phyloP scores from a whole-genome alignment of 2,329 filamentous ascomycete genomes.

The Shiraia sp. region DNA sequence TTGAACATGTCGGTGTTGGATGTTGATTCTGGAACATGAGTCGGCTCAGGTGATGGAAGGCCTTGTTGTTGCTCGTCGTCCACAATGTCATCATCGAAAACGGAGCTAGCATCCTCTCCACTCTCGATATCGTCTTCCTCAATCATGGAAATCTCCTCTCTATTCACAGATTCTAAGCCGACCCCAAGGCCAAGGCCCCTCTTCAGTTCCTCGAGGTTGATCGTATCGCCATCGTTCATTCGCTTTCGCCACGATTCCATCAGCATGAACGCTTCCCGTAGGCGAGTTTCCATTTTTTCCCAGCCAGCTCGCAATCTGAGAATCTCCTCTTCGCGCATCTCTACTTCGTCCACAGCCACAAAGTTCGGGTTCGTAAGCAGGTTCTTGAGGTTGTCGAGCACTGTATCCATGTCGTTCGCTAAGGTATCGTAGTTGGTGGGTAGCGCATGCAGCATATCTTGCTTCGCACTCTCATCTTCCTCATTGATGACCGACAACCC shows the following conservation, averaged over 20 bases:
- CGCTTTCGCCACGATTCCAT: slow-evolving; percentile 91
- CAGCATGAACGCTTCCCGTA: slow-evolving; percentile 85
- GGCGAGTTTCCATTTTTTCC: slow-evolving; percentile 90
- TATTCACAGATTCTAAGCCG: slow-evolving; percentile 38
- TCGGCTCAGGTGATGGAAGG: slow-evolving; percentile 28
- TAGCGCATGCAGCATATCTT: slow-evolving; percentile 49
- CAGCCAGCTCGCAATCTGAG: slow-evolving; percentile 78
- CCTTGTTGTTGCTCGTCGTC: slow-evolving; percentile 23
- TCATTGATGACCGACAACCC: slow-evolving; percentile 32
- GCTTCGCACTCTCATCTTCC: slow-evolving; percentile 35
- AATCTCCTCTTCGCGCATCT: slow-evolving; percentile 91
- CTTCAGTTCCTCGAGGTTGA: slow-evolving; percentile 64
- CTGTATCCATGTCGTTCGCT: slow-evolving; percentile 71
- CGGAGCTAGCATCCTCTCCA: slow-evolving; percentile 32
- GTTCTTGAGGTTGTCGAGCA: slow-evolving; percentile 78
- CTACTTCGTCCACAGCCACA: slow-evolving; percentile 91
- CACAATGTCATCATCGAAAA: slow-evolving; percentile 35
- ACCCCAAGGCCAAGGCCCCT: slow-evolving; percentile 66
- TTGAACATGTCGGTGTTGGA: slow-evolving; percentile 37
- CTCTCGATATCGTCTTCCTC: slow-evolving; percentile 22
- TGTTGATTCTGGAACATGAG: slow-evolving; percentile 21
- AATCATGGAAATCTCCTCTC: slow-evolving; percentile 34
- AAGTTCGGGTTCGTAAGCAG: slow-evolving; percentile 95
- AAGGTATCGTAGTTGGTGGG: slow-evolving; percentile 70
- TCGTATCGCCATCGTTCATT: slow-evolving; percentile 70